These are phyloP conservation scores for Lophiotrema nucula DNA, from an alignment of 495 filamentous ascomycete genomes.

Conservation along the genomic window DNA sequence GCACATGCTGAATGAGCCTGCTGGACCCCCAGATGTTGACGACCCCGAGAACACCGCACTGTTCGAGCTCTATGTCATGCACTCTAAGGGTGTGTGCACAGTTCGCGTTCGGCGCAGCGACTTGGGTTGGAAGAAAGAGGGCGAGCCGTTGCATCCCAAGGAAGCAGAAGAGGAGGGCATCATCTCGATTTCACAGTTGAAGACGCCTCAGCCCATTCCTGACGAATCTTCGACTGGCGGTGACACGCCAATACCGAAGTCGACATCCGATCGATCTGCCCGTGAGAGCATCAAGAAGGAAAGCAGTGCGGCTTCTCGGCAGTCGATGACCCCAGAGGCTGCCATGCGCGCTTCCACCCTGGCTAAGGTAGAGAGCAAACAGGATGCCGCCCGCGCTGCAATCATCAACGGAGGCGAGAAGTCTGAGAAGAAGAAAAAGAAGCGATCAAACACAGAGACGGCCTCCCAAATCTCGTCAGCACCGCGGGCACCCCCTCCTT, in stretches of 20 bases:
- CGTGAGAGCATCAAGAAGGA: constrained; percentile 44
- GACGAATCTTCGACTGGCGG: constrained; percentile 56
- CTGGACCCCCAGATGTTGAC: constrained; percentile 50
- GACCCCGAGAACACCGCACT: constrained; percentile 61
- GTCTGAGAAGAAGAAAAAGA: constrained; percentile 51
- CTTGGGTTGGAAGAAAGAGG: constrained; percentile 83
- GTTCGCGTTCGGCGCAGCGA: constrained; percentile 80
- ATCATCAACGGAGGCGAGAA: constrained; percentile 42
- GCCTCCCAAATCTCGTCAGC: constrained; percentile 37
- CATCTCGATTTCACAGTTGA: constrained; percentile 54
- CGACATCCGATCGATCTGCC: constrained; percentile 19
- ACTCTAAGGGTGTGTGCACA: constrained; percentile 90
- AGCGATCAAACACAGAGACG: constrained; percentile 30
- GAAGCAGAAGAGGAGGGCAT: constrained; percentile 69
- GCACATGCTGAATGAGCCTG: constrained; percentile 70
- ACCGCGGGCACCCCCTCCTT: constrained; percentile 19
- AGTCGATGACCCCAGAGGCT: constrained; percentile 39
- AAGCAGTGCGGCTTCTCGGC: constrained; percentile 44
- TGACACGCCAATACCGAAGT: constrained; percentile 25
- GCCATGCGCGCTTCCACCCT: constrained; percentile 35
- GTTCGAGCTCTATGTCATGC: constrained; percentile 96
- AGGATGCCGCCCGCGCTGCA: constrained; percentile 41
- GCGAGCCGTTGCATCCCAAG: constrained; percentile 72
- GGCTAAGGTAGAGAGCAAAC: constrained; percentile 44
- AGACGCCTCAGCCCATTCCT: constrained; percentile 33